Evolutionary conservation across 139 green algal species (phyloP), one percentile per base, ranked within the genome.

Genomic region (Picochlorum costavermella): DNA sequence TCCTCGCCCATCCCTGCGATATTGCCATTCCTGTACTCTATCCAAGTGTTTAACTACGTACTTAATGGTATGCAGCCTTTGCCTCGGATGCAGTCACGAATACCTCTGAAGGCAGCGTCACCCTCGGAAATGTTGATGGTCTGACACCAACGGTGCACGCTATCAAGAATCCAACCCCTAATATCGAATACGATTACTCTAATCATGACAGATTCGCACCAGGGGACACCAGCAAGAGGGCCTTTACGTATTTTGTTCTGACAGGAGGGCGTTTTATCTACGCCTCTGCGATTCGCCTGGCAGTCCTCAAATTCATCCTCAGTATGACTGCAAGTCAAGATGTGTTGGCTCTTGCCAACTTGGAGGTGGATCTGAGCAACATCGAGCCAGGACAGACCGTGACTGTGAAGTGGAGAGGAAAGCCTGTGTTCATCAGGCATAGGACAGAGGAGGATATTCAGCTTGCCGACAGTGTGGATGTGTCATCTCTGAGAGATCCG

Each of bases 371-470:
- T 83, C 59, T 97, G 13, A 73, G 56, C 2, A 83, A 80, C 43
- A 87, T 99, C 30, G 75, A 92, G 63, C 71, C 81, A 55, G 94
- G 94, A 9, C 63, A 90, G 51, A 96, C 90, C 4, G 84, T 98
- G 16, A 98, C 92, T 3, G 86, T 96, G 55, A 99, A 99, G 83
- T 99, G 94, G 94, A 80, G 94, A 28, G 94, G 94, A 64, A 99
- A 99, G 86, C 94, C 94, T 2, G 94, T 99, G 33, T 99, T 99
- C 79, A 94, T 99, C 63, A 77, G 86, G 33, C 74, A 91, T 75
- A 78, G 94, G 6, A 94, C 86, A 20, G 74, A 84, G 16, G 81
- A 80, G 13, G 90, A 98, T 69, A 94, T 99, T 45, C 72, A 65
- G 3, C 64, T 82, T 29, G 88, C 90, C 3, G 82, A 84, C 13